Evolutionary conservation across 169 alveolate genomes (phyloP).

Genomic region (Cryptosporidium baileyi): DNA sequence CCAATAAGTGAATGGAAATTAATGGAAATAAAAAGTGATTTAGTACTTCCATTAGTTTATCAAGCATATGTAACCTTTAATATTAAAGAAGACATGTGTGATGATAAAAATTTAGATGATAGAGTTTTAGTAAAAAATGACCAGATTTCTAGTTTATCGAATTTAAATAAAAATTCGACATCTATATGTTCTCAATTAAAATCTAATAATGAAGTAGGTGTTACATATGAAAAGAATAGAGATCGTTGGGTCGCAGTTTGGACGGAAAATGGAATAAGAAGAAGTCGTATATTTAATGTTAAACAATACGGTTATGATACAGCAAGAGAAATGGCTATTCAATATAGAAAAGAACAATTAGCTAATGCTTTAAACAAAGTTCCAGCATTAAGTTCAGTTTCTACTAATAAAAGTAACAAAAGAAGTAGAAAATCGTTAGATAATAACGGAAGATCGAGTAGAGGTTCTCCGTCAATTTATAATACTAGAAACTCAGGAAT

Average conservation of each 20-base stretch:
- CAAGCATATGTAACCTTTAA: slow-evolving; percentile 45
- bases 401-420: not conserved
- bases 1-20: slow-evolving; percentile 43
- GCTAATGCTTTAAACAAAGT: not conserved
- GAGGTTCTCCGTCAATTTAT: slow-evolving; percentile 30
- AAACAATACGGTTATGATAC: slow-evolving; percentile 68
- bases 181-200: not conserved
- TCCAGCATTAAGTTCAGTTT: not conserved
- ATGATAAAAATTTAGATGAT: not conserved
- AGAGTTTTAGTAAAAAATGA: not conserved
- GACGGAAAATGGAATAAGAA: slow-evolving; percentile 68
- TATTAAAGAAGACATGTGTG: not conserved
- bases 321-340: slow-evolving; percentile 67
- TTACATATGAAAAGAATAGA: slow-evolving; percentile 63
- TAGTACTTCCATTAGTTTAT: slow-evolving; percentile 49
- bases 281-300: slow-evolving; percentile 67
- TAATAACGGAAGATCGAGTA: not conserved
- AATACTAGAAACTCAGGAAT: slow-evolving; percentile 46
- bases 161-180: not conserved
- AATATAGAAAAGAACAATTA: slow-evolving; percentile 54
- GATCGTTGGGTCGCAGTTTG: slow-evolving; percentile 71
- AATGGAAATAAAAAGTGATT: not conserved
- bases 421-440: slow-evolving; percentile 31
- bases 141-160: not conserved
- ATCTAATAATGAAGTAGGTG: slow-evolving; percentile 50